These are phyloP conservation scores for Lactarius vividus DNA, from an alignment of 768 basidiomycete genomes.

Conservation along the genomic window DNA sequence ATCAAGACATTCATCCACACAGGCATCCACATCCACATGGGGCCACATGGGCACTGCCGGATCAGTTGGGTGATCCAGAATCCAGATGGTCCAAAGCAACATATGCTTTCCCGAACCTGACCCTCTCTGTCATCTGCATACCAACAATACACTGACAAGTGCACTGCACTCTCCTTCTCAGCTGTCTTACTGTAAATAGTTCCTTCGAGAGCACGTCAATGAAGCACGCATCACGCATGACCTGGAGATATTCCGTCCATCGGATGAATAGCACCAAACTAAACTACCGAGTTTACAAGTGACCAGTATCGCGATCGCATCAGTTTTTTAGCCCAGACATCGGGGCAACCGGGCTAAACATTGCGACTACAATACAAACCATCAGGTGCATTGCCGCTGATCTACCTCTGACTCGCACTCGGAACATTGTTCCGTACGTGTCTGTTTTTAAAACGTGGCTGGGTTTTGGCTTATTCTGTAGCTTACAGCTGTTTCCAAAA, in stretches of 20 bases:
- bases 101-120: background rate
- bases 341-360: background rate
- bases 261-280: background rate
- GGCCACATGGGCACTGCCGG: slow-evolving; percentile 12
- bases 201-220: background rate
- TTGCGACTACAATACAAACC: background rate
- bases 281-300: background rate
- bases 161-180: background rate
- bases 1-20: background rate
- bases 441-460: background rate
- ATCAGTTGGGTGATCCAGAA: background rate
- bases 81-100: background rate
- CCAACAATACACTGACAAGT: background rate
- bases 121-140: background rate
- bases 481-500: too few species aligned
- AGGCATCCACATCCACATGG: background rate
- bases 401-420: slow-evolving; percentile 12
- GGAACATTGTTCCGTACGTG: background rate
- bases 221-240: background rate
- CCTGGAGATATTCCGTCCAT: background rate
- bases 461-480: background rate
- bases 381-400: slow-evolving; percentile 21
- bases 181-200: background rate
- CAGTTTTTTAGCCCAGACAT: background rate
- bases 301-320: background rate